A percentile compares a stretch with the other conserved stretches of the same genome.
Evolutionary conservation across 768 basidiomycete species (phyloP).

Genomic region (Sarcomyxa edulis): DNA sequence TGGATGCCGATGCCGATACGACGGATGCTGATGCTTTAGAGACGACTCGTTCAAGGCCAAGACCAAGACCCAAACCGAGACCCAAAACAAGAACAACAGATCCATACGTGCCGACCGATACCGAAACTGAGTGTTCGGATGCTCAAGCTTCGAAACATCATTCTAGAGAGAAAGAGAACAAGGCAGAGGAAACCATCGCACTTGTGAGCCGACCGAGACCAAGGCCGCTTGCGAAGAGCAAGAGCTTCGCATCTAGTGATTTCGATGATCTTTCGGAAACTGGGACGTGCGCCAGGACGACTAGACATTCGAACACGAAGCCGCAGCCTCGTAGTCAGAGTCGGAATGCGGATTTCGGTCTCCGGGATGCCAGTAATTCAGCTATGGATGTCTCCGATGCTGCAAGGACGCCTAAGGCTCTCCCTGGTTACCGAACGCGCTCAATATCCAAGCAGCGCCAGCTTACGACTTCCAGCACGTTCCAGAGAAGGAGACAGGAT

Average conservation of each 20-base stretch:
- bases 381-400: background rate
- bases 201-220: background rate
- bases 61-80: conserved; percentile 18
- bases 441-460: background rate
- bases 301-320: too few species aligned
- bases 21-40: conserved; percentile 1
- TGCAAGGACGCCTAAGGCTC: background rate
- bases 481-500: background rate
- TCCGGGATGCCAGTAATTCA: too few species aligned
- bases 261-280: too few species aligned
- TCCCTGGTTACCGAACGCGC: background rate
- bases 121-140: background rate
- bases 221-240: background rate
- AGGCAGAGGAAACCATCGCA: background rate
- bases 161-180: too few species aligned
- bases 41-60: conserved; percentile 7
- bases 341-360: too few species aligned
- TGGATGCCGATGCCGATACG: background rate
- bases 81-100: conserved; percentile 6
- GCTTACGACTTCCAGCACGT: too few species aligned
- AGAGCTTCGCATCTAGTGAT: background rate
- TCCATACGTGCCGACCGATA: background rate
- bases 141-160: too few species aligned
- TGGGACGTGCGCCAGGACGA: too few species aligned
- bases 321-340: too few species aligned